Evolutionary conservation across 768 basidiomycete genomes (phyloP).

Genomic region (Boletus insuetus): DNA sequence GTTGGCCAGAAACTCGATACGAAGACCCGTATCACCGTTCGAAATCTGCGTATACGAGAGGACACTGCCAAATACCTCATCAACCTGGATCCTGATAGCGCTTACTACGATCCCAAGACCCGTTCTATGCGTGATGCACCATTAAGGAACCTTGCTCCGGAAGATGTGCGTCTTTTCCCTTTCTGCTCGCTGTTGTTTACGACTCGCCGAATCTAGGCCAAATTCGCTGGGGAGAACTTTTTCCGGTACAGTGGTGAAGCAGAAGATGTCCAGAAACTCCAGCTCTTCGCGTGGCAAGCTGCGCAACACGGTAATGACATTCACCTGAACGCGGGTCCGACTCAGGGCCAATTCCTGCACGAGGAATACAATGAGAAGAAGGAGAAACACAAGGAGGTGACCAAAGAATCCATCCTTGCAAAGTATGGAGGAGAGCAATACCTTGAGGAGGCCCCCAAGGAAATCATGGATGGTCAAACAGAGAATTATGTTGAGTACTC

Average conservation of each 20-base stretch:
- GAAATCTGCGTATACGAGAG: slow-evolving; percentile 97
- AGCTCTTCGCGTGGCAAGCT: slow-evolving; percentile 97
- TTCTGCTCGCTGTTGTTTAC: not conserved
- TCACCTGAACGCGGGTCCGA: slow-evolving; percentile 94
- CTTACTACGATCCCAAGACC: slow-evolving; percentile 99
- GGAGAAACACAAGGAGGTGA: slow-evolving; percentile 84
- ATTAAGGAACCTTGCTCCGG: slow-evolving; percentile 66
- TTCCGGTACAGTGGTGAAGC: slow-evolving; percentile 89
- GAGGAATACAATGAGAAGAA: slow-evolving; percentile 91
- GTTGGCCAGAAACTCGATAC: slow-evolving; percentile 98
- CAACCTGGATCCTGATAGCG: slow-evolving; percentile 91
- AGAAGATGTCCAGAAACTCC: slow-evolving; percentile 86
- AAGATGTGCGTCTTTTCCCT: slow-evolving; percentile 63
- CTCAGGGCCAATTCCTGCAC: slow-evolving; percentile 90
- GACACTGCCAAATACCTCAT: slow-evolving; percentile 99
- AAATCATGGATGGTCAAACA: slow-evolving; percentile 92
- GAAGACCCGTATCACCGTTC: slow-evolving; percentile 96
- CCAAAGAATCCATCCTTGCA: slow-evolving; percentile 83
- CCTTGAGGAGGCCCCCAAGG: slow-evolving; percentile 84
- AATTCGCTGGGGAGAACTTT: slow-evolving; percentile 97
- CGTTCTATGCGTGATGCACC: slow-evolving; percentile 99
- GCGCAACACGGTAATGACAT: slow-evolving; percentile 91
- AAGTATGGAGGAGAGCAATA: slow-evolving; percentile 96
- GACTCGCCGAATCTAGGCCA: slow-evolving; percentile 47
- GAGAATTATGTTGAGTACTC: slow-evolving; percentile 99